Conservation (phyloP, 140 eudicot species). For the Oenanthe javanica region DNA sequence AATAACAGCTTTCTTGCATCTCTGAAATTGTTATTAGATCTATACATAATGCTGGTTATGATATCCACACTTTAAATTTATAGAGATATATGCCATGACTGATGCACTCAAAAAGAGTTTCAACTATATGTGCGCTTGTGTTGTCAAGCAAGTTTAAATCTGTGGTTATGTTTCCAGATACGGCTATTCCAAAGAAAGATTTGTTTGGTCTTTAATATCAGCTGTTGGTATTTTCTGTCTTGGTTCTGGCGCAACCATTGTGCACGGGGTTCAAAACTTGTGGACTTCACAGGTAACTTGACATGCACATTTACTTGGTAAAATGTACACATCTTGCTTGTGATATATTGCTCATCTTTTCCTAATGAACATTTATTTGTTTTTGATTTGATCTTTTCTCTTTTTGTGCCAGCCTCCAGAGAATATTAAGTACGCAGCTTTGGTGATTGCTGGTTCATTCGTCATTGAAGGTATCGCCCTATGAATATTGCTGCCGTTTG, state of each 20-base stretch:
- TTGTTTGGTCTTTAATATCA: slow-evolving; percentile 96
- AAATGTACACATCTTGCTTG: slow-evolving; percentile 8
- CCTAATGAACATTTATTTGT: slow-evolving; percentile 11
- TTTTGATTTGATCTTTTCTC: slow-evolving; percentile 16
- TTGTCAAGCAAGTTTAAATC: not conserved
- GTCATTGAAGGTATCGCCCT: slow-evolving; percentile 60
- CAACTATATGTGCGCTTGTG: not conserved
- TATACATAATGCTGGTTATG: not conserved
- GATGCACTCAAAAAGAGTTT: not conserved
- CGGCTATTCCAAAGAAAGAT: slow-evolving; percentile 95
- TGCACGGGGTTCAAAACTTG: slow-evolving; percentile 82
- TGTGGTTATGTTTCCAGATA: slow-evolving; percentile 40
- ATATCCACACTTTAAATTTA: slow-evolving; percentile 5
- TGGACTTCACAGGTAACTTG: slow-evolving; percentile 78
- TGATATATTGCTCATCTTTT: slow-evolving; percentile 13
- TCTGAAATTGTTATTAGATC: not conserved
- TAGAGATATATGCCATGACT: slow-evolving; percentile 5
- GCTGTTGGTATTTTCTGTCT: slow-evolving; percentile 98
- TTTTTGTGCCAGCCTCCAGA: slow-evolving; percentile 49
- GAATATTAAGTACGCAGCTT: slow-evolving; percentile 79
- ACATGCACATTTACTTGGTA: not conserved
- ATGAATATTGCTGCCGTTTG: not conserved
- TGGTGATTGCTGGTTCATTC: slow-evolving; percentile 93
- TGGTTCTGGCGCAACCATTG: slow-evolving; percentile 95
- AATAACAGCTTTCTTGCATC: not conserved